Conservation (phyloP, 2,329 filamentous ascomycete species). For the Myrmaecium sp. region DNA sequence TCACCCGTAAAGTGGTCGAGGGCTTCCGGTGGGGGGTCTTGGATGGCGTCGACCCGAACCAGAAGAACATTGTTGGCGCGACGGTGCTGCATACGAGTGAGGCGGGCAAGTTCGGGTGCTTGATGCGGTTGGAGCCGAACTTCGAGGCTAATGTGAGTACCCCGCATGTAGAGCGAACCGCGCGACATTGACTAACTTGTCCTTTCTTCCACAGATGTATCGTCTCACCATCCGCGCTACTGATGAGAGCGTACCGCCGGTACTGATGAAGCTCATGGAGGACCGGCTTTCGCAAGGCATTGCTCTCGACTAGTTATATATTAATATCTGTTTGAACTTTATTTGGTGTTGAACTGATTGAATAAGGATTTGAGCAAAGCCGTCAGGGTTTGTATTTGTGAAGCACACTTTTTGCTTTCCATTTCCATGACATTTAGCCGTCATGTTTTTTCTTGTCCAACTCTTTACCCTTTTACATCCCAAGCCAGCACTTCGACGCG, state of each 20-base stretch:
- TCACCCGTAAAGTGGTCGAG: slow-evolving; percentile 55
- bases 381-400: no score
- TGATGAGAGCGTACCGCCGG: slow-evolving; percentile 68
- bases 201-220: slow-evolving; percentile 73
- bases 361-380: no score
- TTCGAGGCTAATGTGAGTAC: slow-evolving; percentile 67
- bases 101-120: slow-evolving; percentile 82
- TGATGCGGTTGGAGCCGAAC: slow-evolving; percentile 89
- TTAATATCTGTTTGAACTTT: no score
- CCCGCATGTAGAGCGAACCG: neutral
- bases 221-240: slow-evolving; percentile 87
- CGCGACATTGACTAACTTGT: slow-evolving; percentile 8
- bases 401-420: no score
- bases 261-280: slow-evolving; percentile 75
- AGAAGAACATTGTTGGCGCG: slow-evolving; percentile 83
- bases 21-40: slow-evolving; percentile 85
- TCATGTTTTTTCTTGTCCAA: no score
- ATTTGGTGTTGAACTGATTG: no score
- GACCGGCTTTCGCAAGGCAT: slow-evolving; percentile 50
- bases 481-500: no score
- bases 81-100: slow-evolving; percentile 70
- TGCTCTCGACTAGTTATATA: no score
- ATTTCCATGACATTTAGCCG: no score
- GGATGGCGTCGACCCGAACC: slow-evolving; percentile 74
- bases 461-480: no score